These are phyloP conservation scores for Aspergillus sp. DNA, from an alignment of 2,329 filamentous ascomycete genomes.

Conservation along the genomic window DNA sequence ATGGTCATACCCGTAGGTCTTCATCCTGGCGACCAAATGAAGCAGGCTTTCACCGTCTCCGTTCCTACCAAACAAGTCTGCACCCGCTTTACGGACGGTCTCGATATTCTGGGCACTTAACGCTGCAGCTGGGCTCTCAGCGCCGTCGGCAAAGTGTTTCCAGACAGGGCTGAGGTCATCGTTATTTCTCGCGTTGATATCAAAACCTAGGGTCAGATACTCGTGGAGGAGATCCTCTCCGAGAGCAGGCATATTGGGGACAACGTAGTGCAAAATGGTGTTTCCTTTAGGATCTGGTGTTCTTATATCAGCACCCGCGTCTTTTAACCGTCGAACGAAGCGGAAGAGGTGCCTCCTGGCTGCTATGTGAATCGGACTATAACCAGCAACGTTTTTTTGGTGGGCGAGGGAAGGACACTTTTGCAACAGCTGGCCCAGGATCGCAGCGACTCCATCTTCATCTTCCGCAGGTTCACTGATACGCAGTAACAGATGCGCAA, in stretches of 20 bases:
- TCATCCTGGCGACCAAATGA: not conserved
- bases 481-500: not conserved
- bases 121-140: no score
- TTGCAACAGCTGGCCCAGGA: not conserved
- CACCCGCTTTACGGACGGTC: not conserved
- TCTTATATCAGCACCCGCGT: not conserved
- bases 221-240: not conserved
- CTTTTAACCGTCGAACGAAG: not conserved
- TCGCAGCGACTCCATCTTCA: not conserved
- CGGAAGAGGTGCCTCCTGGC: not conserved
- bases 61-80: not conserved
- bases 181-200: constrained; percentile 9
- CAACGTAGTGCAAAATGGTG: constrained; percentile 4
- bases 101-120: not conserved
- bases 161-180: constrained; percentile 11
- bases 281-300: constrained; percentile 12
- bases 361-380: not conserved
- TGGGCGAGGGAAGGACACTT: not conserved
- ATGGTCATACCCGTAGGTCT: no score
- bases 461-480: not conserved
- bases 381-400: not conserved
- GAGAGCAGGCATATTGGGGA: not conserved
- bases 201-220: not conserved
- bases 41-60: not conserved
- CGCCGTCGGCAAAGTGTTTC: constrained; percentile 6